These are phyloP conservation scores for Schoenoplectus tabernaemontani DNA, from an alignment of 202 grass and related monocot genomes.

Conservation along the genomic window DNA sequence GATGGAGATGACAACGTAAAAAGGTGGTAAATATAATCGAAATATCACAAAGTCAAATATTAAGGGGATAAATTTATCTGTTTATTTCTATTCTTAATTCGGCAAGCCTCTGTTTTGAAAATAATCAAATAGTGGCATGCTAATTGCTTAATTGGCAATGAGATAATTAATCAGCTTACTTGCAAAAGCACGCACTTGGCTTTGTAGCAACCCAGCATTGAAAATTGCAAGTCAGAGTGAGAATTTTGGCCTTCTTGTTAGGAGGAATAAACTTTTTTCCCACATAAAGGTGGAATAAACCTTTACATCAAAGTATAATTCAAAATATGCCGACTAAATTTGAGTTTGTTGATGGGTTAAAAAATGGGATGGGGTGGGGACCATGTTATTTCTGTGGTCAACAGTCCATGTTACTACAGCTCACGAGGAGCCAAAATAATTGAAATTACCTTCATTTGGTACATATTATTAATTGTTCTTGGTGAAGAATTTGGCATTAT, in stretches of 20 bases:
- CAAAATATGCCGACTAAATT: not conserved
- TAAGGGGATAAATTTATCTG: not conserved
- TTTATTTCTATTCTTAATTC: not conserved
- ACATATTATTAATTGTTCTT: not conserved
- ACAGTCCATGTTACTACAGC: not conserved
- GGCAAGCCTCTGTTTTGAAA: not conserved
- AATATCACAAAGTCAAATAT: not conserved
- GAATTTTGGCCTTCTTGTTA: not conserved
- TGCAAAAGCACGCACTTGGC: too few species aligned
- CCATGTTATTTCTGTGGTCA: not conserved
- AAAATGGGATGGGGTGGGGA: not conserved
- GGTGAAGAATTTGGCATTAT: not conserved
- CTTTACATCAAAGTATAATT: not conserved
- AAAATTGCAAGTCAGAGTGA: not conserved
- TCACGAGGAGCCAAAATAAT: not conserved
- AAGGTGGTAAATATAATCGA: not conserved
- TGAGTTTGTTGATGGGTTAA: not conserved
- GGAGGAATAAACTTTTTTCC: not conserved
- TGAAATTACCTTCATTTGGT: not conserved
- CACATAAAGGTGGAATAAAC: not conserved
- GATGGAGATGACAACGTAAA: not conserved
- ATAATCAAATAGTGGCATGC: not conserved
- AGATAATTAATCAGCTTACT: not conserved
- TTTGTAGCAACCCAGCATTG: not conserved
- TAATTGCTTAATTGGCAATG: not conserved